phyloP scores from a whole-genome alignment of 176 grass and related monocot genomes.

The Oryza meyeriana region DNA sequence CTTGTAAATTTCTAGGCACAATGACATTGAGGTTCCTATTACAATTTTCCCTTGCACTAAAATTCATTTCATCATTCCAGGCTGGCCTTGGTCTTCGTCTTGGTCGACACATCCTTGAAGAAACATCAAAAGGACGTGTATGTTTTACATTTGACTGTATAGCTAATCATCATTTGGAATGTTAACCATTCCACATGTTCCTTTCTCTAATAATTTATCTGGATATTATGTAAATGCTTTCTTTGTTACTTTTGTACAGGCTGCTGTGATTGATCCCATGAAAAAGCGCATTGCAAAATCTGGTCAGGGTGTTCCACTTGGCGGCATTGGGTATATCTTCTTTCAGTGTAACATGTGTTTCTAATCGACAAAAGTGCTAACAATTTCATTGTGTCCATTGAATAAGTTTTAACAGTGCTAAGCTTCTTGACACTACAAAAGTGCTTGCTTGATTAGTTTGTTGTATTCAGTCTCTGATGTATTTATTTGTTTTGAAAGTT shows the following conservation, averaged over 20 bases:
- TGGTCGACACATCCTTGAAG: constrained; percentile 74
- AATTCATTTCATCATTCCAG: constrained; percentile 41
- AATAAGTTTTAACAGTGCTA: background rate
- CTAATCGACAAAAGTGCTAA: background rate
- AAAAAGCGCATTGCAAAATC: constrained; percentile 68
- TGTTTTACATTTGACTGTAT: constrained; percentile 32
- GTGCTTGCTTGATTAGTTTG: background rate
- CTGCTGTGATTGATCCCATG: constrained; percentile 83
- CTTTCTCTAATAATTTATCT: constrained; percentile 8
- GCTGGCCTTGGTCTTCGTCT: constrained; percentile 76
- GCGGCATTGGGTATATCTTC: constrained; percentile 87
- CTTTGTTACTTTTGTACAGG: constrained; percentile 43
- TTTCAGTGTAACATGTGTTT: constrained; percentile 4
- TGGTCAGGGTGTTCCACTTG: constrained; percentile 86
- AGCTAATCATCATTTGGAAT: constrained; percentile 14
- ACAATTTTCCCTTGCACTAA: background rate
- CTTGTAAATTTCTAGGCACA: constrained; percentile 1
- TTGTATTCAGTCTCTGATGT: constrained; percentile 20
- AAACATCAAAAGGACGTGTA: constrained; percentile 84
- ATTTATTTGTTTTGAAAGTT: background rate
- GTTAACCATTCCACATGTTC: background rate
- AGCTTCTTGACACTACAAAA: background rate
- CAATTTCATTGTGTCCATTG: constrained; percentile 6
- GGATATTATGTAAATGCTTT: constrained; percentile 12
- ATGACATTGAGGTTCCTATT: background rate